These are phyloP conservation scores for Venturia oleaginea DNA, from an alignment of 2,329 filamentous ascomycete species.

Conservation along the genomic window DNA sequence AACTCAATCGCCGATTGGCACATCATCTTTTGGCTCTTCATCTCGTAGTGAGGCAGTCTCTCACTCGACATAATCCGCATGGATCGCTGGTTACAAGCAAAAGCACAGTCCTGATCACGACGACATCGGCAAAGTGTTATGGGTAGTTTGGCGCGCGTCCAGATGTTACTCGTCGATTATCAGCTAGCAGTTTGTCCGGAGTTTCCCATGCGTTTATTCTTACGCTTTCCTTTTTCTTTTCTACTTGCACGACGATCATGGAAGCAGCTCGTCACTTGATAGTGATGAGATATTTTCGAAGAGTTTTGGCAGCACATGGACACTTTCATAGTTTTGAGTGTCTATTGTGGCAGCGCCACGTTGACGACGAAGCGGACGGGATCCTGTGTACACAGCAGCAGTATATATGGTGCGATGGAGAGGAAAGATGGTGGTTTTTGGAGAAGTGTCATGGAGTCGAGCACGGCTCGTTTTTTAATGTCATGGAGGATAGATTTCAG, in stretches of 20 bases:
- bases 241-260: neutral
- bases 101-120: neutral
- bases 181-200: neutral
- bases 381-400: neutral
- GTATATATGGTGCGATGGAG: neutral
- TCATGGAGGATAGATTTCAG: neutral
- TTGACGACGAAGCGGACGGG: neutral
- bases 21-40: neutral
- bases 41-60: neutral
- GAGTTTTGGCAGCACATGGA: neutral
- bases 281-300: neutral
- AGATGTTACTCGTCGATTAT: neutral
- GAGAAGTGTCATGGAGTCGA: neutral
- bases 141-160: neutral
- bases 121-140: neutral
- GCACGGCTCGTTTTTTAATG: neutral
- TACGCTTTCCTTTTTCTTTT: slow-evolving; percentile 4
- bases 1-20: neutral
- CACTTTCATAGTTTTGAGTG: neutral
- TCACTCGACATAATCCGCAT: neutral
- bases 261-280: neutral
- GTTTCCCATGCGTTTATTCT: neutral
- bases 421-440: neutral
- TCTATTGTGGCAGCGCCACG: neutral
- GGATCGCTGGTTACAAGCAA: neutral